Conservation (phyloP, 73 alveolate species). For the Uronychia setigera region DNA sequence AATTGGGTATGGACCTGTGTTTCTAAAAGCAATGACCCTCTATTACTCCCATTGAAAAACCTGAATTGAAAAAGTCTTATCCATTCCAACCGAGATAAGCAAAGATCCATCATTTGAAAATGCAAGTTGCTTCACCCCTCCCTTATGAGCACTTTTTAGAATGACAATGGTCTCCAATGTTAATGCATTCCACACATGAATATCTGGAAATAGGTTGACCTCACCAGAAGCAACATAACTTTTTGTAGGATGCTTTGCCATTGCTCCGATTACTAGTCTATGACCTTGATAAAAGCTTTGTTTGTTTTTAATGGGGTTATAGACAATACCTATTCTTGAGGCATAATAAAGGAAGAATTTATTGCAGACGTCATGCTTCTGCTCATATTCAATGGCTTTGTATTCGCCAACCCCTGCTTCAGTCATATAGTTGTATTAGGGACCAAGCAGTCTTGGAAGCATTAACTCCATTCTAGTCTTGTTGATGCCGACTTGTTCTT, state of each 20-base stretch:
- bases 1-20: slow-evolving; percentile 85
- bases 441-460: slow-evolving; percentile 57
- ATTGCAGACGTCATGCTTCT: slow-evolving; percentile 75
- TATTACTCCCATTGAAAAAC: slow-evolving; percentile 81
- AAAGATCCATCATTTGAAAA: slow-evolving; percentile 74
- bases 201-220: slow-evolving; percentile 66
- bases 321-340: slow-evolving; percentile 88
- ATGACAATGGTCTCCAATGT: slow-evolving; percentile 84
- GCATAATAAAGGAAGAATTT: slow-evolving; percentile 80
- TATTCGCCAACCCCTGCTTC: slow-evolving; percentile 29
- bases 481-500: slow-evolving; percentile 19
- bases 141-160: slow-evolving; percentile 78
- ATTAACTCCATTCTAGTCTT: slow-evolving; percentile 44
- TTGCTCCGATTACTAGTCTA: slow-evolving; percentile 80
- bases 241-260: slow-evolving; percentile 85
- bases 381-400: slow-evolving; percentile 41
- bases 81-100: slow-evolving; percentile 77
- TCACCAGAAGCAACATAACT: slow-evolving; percentile 95
- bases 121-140: slow-evolving; percentile 74
- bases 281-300: slow-evolving; percentile 94
- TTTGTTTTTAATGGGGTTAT: slow-evolving; percentile 77
- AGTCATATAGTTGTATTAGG: slow-evolving; percentile 25
- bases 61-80: slow-evolving; percentile 68
- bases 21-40: slow-evolving; percentile 81
- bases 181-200: slow-evolving; percentile 93